Conservation (phyloP, 805 yeast genomes). For the Kluyveromyces aestuarii region DNA sequence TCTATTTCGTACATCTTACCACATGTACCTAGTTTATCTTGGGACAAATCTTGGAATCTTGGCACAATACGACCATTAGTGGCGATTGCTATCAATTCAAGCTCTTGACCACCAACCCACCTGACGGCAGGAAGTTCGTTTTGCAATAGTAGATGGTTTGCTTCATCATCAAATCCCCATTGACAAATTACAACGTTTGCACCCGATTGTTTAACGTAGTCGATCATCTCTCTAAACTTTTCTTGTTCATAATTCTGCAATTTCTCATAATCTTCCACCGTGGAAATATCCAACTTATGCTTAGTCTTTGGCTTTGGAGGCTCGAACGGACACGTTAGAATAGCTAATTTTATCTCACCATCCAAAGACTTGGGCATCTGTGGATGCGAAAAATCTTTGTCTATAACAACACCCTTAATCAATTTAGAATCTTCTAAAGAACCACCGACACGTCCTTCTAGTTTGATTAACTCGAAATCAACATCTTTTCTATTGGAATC, state of each 20-base stretch:
- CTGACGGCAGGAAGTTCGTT: conserved; percentile 91
- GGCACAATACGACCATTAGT: conserved; percentile 97
- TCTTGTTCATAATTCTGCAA: conserved; percentile 88
- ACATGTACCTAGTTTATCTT: conserved; percentile 80
- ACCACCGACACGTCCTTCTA: conserved; percentile 95
- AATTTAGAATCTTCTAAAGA: conserved; percentile 75
- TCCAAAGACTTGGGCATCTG: conserved; percentile 83
- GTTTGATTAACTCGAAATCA: conserved; percentile 91
- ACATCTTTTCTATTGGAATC: conserved; percentile 90
- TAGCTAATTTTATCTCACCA: conserved; percentile 79
- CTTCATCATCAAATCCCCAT: conserved; percentile 99
- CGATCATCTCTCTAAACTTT: conserved; percentile 85
- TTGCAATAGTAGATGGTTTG: conserved; percentile 82
- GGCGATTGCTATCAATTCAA: conserved; percentile 93
- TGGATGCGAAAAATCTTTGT: conserved; percentile 96
- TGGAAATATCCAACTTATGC: conserved; percentile 86
- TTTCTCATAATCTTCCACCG: conserved; percentile 89
- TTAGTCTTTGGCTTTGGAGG: conserved; percentile 99
- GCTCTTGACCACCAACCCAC: conserved; percentile 98
- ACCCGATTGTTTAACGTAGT: conserved; percentile 75
- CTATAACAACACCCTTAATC: conserved; percentile 86
- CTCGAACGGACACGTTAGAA: conserved; percentile 96
- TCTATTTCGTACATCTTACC: conserved; percentile 79
- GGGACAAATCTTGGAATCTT: conserved; percentile 82
- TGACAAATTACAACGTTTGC: conserved; percentile 97